phyloP scores from a whole-genome alignment of 306 rosid species.

The Chamaecrista fasciculata region DNA sequence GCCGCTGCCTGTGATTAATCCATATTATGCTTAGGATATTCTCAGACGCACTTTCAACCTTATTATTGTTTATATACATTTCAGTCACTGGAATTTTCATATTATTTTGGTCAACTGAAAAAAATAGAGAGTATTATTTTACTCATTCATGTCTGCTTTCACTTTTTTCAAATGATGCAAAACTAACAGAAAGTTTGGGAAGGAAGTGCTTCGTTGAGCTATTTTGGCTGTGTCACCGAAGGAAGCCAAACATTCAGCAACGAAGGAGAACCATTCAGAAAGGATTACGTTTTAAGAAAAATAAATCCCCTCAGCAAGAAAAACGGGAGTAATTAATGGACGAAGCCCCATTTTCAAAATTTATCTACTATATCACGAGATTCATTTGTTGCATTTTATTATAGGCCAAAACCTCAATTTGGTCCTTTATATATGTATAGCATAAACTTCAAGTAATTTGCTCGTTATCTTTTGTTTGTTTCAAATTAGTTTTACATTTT shows the following conservation, averaged over 20 bases:
- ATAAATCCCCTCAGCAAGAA: not conserved
- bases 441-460: no score
- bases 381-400: no score
- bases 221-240: conserved; percentile 16
- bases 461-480: no score
- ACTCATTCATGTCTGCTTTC: not conserved
- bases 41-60: not conserved
- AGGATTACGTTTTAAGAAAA: not conserved
- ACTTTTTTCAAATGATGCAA: not conserved
- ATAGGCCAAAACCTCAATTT: no score
- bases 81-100: not conserved
- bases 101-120: no score
- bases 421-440: no score
- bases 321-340: no score
- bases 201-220: conserved; percentile 27
- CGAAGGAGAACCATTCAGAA: no score
- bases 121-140: not conserved
- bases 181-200: not conserved
- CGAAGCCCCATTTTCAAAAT: no score
- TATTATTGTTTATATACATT: not conserved
- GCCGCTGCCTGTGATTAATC: conserved; percentile 17
- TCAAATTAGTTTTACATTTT: no score
- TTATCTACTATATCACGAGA: no score
- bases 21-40: conserved; percentile 31
- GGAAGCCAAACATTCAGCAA: no score